Percentiles rank a stretch among this genome's conserved stretches.
Conservation (phyloP, 768 basidiomycete genomes). For the Vishniacozyma victoriae region DNA sequence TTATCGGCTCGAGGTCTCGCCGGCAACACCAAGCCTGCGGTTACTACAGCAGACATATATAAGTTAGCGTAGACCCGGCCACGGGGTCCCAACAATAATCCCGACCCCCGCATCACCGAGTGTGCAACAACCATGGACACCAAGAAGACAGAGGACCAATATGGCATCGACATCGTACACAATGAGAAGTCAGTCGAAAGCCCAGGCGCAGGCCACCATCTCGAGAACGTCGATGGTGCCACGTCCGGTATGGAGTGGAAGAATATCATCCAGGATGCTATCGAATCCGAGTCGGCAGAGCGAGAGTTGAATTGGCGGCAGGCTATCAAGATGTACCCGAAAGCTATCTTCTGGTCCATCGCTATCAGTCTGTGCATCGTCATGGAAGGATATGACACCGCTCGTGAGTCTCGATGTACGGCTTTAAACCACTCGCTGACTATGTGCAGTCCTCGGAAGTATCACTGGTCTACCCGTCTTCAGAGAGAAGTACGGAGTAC, state of each 20-base stretch:
- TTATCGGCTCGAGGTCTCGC: too few relatives aligned
- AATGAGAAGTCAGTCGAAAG: too few relatives aligned
- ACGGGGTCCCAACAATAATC: too few relatives aligned
- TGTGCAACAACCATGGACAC: too few relatives aligned
- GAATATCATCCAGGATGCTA: not conserved
- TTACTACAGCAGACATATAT: too few relatives aligned
- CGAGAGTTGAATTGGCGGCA: not conserved
- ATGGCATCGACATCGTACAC: too few relatives aligned
- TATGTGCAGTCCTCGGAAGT: not conserved
- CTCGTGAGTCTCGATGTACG: not conserved
- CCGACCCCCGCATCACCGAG: too few relatives aligned
- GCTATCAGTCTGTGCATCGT: conserved; percentile 1
- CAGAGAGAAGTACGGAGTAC: not conserved
- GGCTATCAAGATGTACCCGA: conserved; percentile 5
- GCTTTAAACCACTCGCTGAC: not conserved
- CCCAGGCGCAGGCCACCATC: too few relatives aligned
- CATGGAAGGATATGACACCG: conserved; percentile 4
- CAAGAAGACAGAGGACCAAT: too few relatives aligned
- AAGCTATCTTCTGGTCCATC: conserved; percentile 10
- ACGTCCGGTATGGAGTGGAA: not conserved
- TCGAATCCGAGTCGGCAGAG: not conserved
- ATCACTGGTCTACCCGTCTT: not conserved
- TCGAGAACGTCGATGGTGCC: not conserved
- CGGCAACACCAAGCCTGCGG: too few relatives aligned
- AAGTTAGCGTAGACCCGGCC: too few relatives aligned